Base-by-base conservation (phyloP, 805 yeast species). In the Ogataea pini region DNA sequence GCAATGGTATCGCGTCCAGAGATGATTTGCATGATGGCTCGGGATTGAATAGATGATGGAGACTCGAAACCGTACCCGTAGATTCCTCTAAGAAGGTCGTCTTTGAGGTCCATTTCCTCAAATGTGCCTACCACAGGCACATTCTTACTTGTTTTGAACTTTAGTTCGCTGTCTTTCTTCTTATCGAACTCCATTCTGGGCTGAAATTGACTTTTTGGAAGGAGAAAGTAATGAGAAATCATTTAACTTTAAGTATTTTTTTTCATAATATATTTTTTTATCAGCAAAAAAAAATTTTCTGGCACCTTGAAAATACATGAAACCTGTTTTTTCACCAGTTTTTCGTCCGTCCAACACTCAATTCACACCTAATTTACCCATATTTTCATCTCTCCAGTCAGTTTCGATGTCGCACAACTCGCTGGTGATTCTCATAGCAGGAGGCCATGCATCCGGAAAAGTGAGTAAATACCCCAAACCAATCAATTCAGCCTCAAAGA, bases 51-150 rank as follows among this genome's bases (percentile, higher is more conserved):
- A 32, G 94, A 89, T 31, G 89, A 83, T 31, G 95, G 95, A 19
- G 80, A 72, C 68, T 86, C 91, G 69, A 83, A 86, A 52, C 95
- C 95, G 69, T 86, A 85, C 58, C 83, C 85, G 65, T 84, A 86
- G 46, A 86, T 83, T 54, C 94, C 84, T 52, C 78, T 72, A 50
- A 80, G 68, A 42, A 80, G 63, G 36, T 74, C 74, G 25, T 83
- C 86, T 72, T 86, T 85, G 62, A 86, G 72, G 72, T 83, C 78
- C 73, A 86, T 78, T 56, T 79, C 90, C 58, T 86, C 94, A 71
- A 87, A 86, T 31, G 83, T 67, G 70, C 75, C 68, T 53, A 73
- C 74, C 7, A 69, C 65, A 5, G 70, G 70, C 36, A 82, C 74
- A 48, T 80, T 78, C 56, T 81, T 83, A 10, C 90, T 75, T 3